These are phyloP conservation scores for Wallacemonas sp. DNA, from an alignment of 208 protist genomes.

Conservation along the genomic window DNA sequence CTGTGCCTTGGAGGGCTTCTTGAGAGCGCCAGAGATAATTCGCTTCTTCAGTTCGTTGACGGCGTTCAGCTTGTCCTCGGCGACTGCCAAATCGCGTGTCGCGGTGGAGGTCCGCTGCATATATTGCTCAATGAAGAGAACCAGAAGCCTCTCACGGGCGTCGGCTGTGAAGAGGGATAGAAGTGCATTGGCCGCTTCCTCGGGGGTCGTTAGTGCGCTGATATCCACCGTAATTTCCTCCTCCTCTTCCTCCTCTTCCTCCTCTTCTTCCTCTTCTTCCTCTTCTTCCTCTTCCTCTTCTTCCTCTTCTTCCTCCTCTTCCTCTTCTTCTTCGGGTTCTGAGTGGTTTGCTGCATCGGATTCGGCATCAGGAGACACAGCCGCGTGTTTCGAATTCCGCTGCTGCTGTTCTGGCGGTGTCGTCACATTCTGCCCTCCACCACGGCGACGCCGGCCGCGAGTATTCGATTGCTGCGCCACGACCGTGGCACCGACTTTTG, in stretches of 20 bases:
- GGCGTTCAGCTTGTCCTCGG: slow-evolving; percentile 21
- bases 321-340: not conserved
- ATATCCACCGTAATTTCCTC: slow-evolving; percentile 10
- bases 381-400: too few species aligned
- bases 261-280: not conserved
- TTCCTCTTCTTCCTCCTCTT: not conserved
- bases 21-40: slow-evolving; percentile 27
- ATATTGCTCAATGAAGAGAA: slow-evolving; percentile 18
- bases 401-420: too few species aligned
- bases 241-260: not conserved
- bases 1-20: slow-evolving; percentile 39
- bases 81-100: slow-evolving; percentile 12
- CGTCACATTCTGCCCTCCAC: not conserved
- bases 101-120: not conserved
- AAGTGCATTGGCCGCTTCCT: slow-evolving; percentile 13
- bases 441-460: slow-evolving; percentile 3
- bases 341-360: not conserved
- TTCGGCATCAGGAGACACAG: not conserved
- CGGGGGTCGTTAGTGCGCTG: slow-evolving; percentile 3
- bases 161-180: slow-evolving; percentile 2
- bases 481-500: not conserved
- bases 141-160: slow-evolving; percentile 20
- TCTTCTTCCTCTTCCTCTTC: slow-evolving; percentile 4
- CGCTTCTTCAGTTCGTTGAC: slow-evolving; percentile 22
- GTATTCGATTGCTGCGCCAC: not conserved